Percentiles rank a stretch among this genome's conserved stretches.
phyloP scores from a whole-genome alignment of 345 rosid genomes.

The Ceriops tagal region DNA sequence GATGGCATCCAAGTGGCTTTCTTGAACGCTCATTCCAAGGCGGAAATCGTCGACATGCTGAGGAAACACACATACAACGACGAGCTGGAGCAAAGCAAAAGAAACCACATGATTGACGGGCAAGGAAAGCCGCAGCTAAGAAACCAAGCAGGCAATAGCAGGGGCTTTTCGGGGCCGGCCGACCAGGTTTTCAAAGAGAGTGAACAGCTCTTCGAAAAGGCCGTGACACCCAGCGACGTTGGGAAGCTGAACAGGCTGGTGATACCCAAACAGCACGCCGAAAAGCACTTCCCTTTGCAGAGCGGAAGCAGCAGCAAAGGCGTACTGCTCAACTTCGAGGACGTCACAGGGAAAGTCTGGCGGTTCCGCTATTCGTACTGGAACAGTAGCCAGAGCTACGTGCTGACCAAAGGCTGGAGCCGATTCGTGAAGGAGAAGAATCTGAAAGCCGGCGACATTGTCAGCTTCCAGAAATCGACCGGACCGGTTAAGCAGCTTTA shows the following conservation, averaged over 20 bases:
- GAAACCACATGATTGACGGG: constrained; percentile 23
- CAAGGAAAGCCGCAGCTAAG: constrained; percentile 4
- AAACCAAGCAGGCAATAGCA: background rate
- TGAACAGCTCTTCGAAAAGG: constrained; percentile 75
- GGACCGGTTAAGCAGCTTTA: constrained; percentile 63
- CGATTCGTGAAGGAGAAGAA: constrained; percentile 81
- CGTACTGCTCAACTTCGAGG: constrained; percentile 61
- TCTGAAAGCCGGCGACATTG: constrained; percentile 74
- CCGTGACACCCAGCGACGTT: constrained; percentile 89
- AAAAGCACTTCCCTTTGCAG: constrained; percentile 34
- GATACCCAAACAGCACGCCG: constrained; percentile 89
- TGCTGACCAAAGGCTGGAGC: constrained; percentile 95
- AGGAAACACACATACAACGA: constrained; percentile 78
- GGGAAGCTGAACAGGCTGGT: constrained; percentile 92
- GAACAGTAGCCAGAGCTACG: constrained; percentile 95
- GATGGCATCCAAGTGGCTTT: constrained; percentile 49
- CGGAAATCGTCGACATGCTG: constrained; percentile 87
- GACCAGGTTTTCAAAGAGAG: constrained; percentile 33
- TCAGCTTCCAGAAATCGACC: constrained; percentile 73
- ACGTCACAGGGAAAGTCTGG: constrained; percentile 72
- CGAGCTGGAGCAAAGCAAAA: constrained; percentile 65
- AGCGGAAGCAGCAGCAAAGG: constrained; percentile 40
- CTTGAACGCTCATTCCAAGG: constrained; percentile 65
- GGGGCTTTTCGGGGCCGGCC: background rate
- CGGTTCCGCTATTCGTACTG: constrained; percentile 92